Evolutionary conservation across 1,284 basidiomycete genomes (phyloP), one percentile per base, ranked within the genome.

Genomic region (Takashimella koratensis): DNA sequence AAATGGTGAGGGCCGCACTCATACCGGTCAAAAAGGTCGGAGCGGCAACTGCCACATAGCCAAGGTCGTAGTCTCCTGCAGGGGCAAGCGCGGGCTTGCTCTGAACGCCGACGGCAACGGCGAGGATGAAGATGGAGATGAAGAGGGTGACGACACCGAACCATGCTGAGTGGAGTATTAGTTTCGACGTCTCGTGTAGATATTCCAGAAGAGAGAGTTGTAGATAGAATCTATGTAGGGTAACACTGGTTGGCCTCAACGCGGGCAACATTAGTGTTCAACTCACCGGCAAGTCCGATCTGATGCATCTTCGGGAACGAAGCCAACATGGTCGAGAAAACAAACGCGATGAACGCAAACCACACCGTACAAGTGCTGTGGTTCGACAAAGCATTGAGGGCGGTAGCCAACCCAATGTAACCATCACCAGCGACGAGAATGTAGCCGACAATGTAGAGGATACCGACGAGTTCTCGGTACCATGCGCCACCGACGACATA

Each of bases 121-220:
- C 71, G 39, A 77, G 62, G 20, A 67, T 71, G 52, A 76, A 49
- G 53, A 76, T 66, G 30, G 75, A 51, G 46, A 70, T 60, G 45
- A 75, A 57, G 51, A 70, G 62, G 11, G 56, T 61, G 49, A 62
- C 30, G 24, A 71, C 52, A 52, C 61, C 65, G 45, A 63, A 57
- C 75, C 75, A 77, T 1, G 70, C 72, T 36, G n/a, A n/a, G n/a
- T n/a, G 47, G 78, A 53, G 62, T 67, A 74, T 12, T 70, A 65
- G 47, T 78, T 65, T 23, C 62, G 57, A 39, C 68, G 66, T 26
- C 76, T 66, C 2, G 71, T 76, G 30, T 68, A 71, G 42, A 77
- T 64, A 5, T 65, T 64, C 19, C 70, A 59, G 43, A 76, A 49
- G 44, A 67, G 45, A 48, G 66, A 65, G 42, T 63, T 62, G 25